Evolutionary conservation across 2,329 filamentous ascomycete species (phyloP).

Genomic region (Xylaria sp.): DNA sequence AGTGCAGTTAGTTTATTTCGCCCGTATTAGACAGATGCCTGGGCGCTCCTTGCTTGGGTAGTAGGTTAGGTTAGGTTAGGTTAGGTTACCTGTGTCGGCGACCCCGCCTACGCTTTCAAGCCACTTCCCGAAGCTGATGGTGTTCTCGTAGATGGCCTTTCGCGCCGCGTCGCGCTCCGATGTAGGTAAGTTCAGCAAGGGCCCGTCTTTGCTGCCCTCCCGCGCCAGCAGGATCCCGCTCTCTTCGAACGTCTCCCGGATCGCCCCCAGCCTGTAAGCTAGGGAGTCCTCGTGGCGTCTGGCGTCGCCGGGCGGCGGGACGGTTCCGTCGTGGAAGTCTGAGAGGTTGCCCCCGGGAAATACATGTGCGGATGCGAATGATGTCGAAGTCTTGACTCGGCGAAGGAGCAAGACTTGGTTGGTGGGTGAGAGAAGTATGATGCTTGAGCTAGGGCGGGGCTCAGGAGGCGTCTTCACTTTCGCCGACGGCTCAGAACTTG

Average conservation of each 20-base stretch:
- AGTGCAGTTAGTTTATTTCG: background rate
- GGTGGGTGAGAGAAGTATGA: slow-evolving; percentile 83
- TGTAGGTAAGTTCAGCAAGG: slow-evolving; percentile 69
- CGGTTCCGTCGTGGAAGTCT: slow-evolving; percentile 75
- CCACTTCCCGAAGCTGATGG: slow-evolving; percentile 75
- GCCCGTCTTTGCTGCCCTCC: slow-evolving; percentile 52
- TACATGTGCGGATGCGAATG: slow-evolving; percentile 92
- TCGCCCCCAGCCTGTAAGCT: slow-evolving; percentile 82
- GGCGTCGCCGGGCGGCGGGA: slow-evolving; percentile 58
- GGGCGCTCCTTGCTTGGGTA: too few relatives aligned
- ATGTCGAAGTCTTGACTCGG: slow-evolving; percentile 81
- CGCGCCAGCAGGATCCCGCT: slow-evolving; percentile 67
- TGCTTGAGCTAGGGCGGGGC: slow-evolving; percentile 63
- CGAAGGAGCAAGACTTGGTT: slow-evolving; percentile 92
- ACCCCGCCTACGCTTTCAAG: slow-evolving; percentile 63
- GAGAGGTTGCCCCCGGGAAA: slow-evolving; percentile 93
- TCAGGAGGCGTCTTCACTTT: slow-evolving; percentile 39
- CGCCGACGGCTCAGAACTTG: slow-evolving; percentile 14
- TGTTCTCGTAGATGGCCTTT: slow-evolving; percentile 72
- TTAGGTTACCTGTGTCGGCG: slow-evolving; percentile 71
- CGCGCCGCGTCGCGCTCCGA: slow-evolving; percentile 72
- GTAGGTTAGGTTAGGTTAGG: too few relatives aligned
- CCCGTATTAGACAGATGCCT: background rate
- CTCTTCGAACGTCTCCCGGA: slow-evolving; percentile 95
- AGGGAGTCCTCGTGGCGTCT: slow-evolving; percentile 75